These are phyloP conservation scores for Paecilomyces sp. DNA, from an alignment of 2,329 filamentous ascomycete species.

Conservation along the genomic window DNA sequence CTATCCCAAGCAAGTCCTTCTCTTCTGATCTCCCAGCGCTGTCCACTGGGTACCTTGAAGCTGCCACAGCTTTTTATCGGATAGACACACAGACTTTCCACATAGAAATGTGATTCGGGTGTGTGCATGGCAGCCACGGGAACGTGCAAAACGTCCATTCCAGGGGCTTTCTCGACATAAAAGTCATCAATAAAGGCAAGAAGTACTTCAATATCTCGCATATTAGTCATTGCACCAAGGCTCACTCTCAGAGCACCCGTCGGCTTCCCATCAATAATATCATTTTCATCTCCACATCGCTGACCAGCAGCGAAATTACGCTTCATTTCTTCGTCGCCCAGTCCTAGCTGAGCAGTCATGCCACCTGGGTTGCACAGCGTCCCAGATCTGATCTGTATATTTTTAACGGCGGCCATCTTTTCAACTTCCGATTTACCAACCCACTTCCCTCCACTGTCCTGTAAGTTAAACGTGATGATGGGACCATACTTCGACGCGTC, in stretches of 20 bases:
- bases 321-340: conserved; percentile 75
- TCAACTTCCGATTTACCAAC: conserved; percentile 78
- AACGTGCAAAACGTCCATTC: conserved; percentile 10
- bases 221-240: conserved; percentile 81
- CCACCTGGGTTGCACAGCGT: conserved; percentile 90
- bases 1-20: conserved; percentile 92
- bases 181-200: conserved; percentile 66
- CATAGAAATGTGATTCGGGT: conserved; percentile 32
- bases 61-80: conserved; percentile 93
- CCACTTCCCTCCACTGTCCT: conserved; percentile 63
- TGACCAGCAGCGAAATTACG: conserved; percentile 79
- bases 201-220: conserved; percentile 65
- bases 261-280: conserved; percentile 75
- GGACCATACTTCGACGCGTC: conserved; percentile 55
- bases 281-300: conserved; percentile 75
- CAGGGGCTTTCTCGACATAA: conserved; percentile 40
- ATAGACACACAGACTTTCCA: conserved; percentile 68
- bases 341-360: conserved; percentile 62
- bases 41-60: conserved; percentile 58
- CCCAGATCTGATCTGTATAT: conserved; percentile 80
- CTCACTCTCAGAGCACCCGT: conserved; percentile 82
- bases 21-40: conserved; percentile 66
- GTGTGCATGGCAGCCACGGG: conserved; percentile 4
- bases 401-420: conserved; percentile 70
- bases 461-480: conserved; percentile 76